Conservation (phyloP, 2,329 filamentous ascomycete species). For the Pseudopithomyces chartarum region DNA sequence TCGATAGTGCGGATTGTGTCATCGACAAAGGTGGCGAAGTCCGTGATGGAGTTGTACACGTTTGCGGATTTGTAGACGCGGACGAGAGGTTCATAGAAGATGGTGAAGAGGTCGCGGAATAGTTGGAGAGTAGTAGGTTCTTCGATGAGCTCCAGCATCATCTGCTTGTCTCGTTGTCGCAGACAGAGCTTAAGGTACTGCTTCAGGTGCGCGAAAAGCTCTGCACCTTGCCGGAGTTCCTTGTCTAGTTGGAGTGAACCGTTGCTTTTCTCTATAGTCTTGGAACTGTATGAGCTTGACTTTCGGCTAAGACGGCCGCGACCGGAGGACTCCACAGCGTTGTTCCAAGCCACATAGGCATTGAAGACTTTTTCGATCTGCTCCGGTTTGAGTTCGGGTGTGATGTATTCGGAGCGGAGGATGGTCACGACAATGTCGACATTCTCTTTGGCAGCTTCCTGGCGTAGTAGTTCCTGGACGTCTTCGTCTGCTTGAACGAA, state of each 20-base stretch:
- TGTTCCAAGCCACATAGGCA: conserved; percentile 94
- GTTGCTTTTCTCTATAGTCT: conserved; percentile 32
- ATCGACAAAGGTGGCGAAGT: conserved; percentile 91
- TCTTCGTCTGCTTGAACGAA: conserved; percentile 79
- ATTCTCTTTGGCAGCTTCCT: conserved; percentile 73
- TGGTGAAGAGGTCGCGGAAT: conserved; percentile 94
- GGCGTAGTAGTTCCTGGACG: conserved; percentile 73
- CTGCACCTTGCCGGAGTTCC: conserved; percentile 84
- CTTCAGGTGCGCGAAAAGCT: conserved; percentile 93
- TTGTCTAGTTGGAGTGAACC: conserved; percentile 65
- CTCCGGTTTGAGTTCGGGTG: conserved; percentile 70
- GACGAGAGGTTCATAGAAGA: conserved; percentile 97
- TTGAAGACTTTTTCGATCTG: conserved; percentile 90
- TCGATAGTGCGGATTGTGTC: conserved; percentile 85
- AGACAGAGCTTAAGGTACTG: conserved; percentile 92
- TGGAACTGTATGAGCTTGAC: conserved; percentile 39
- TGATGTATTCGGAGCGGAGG: conserved; percentile 75
- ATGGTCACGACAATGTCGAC: conserved; percentile 87
- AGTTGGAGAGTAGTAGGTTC: conserved; percentile 97
- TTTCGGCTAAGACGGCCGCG: conserved; percentile 36
- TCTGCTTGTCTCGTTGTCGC: conserved; percentile 89
- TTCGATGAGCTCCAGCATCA: conserved; percentile 96
- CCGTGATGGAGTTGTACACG: conserved; percentile 95
- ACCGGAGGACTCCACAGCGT: conserved; percentile 78
- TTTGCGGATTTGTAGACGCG: conserved; percentile 98